Percentiles rank a stretch among this genome's conserved stretches.
These are phyloP conservation scores for Laetiporus sulphureus DNA, from an alignment of 1,284 basidiomycete species.

Conservation along the genomic window DNA sequence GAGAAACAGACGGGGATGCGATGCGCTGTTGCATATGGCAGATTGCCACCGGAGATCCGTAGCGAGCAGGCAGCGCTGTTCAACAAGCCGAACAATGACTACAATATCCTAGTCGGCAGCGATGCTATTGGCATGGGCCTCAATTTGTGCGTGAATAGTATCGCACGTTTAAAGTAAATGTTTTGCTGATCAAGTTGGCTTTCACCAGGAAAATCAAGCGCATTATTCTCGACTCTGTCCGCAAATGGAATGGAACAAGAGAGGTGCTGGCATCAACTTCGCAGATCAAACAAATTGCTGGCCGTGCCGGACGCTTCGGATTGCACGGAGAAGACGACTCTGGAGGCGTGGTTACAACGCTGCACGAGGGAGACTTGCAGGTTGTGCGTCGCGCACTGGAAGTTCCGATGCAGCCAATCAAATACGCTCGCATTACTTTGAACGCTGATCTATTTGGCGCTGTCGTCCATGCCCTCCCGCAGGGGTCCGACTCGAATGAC, in stretches of 20 bases:
- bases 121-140: slow-evolving; percentile 96
- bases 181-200: not conserved
- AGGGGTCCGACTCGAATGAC: slow-evolving; percentile 11
- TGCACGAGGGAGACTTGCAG: slow-evolving; percentile 62
- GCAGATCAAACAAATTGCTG: slow-evolving; percentile 94
- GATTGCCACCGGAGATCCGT: slow-evolving; percentile 83
- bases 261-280: slow-evolving; percentile 61
- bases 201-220: slow-evolving; percentile 80
- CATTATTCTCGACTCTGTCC: slow-evolving; percentile 76
- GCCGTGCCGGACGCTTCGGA: slow-evolving; percentile 91
- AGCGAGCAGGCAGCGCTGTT: slow-evolving; percentile 87
- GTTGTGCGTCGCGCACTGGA: slow-evolving; percentile 44
- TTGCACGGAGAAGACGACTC: slow-evolving; percentile 45
- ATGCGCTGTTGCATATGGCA: slow-evolving; percentile 88
- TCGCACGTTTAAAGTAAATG: not conserved
- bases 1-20: slow-evolving; percentile 66
- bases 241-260: slow-evolving; percentile 65
- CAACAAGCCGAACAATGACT: slow-evolving; percentile 72
- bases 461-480: slow-evolving; percentile 34
- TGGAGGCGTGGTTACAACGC: slow-evolving; percentile 70
- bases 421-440: slow-evolving; percentile 29
- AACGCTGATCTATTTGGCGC: slow-evolving; percentile 16
- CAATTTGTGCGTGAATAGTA: slow-evolving; percentile 66
- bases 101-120: slow-evolving; percentile 85
- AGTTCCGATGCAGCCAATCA: slow-evolving; percentile 30